Conservation (phyloP, 148 eudicot genomes). For the Heliamphora exappendiculata region DNA sequence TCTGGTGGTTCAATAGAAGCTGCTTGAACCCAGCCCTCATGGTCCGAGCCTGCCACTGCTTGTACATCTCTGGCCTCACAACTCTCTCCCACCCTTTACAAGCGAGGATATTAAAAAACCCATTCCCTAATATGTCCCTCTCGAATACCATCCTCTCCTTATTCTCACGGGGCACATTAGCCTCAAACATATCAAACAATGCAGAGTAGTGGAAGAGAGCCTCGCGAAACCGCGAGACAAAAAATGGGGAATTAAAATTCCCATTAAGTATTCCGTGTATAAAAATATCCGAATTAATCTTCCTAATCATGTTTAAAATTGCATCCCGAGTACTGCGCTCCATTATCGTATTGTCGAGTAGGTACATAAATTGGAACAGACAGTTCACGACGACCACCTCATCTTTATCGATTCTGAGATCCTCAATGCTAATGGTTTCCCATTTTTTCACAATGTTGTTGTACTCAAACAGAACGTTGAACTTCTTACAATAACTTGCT, state of each 20-base stretch:
- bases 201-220: conserved; percentile 40
- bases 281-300: not conserved
- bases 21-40: conserved; percentile 47
- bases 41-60: not conserved
- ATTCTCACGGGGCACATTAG: conserved; percentile 31
- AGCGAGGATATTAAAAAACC: conserved; percentile 38
- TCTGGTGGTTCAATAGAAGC: conserved; percentile 26
- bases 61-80: not conserved
- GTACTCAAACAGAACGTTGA: conserved; percentile 36
- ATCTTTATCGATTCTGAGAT: not conserved
- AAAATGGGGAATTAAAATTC: conserved; percentile 41
- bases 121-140: conserved; percentile 34
- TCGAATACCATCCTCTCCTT: conserved; percentile 35
- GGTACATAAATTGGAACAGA: not conserved
- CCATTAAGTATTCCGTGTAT: not conserved
- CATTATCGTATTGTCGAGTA: not conserved
- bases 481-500: conserved; percentile 24
- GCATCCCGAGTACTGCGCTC: conserved; percentile 13
- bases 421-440: conserved; percentile 1
- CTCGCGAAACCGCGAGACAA: conserved; percentile 47
- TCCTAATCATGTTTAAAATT: conserved; percentile 14
- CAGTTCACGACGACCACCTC: not conserved
- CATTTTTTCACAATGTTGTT: not conserved
- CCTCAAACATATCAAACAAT: conserved; percentile 39
- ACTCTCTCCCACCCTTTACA: conserved; percentile 16